phyloP scores from a whole-genome alignment of 768 basidiomycete species.

The Gautieria morchelliformis region DNA sequence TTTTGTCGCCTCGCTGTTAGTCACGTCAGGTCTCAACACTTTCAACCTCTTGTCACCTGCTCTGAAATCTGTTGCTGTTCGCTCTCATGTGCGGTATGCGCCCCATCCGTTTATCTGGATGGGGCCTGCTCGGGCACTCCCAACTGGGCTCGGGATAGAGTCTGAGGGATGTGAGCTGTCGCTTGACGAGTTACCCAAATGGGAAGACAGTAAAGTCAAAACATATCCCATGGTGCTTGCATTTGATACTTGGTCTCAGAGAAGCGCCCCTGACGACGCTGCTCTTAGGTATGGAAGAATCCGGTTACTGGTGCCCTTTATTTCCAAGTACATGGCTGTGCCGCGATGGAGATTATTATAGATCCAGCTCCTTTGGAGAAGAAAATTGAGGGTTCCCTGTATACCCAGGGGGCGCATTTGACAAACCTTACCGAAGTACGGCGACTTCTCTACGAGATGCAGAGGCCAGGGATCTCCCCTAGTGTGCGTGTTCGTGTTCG shows the following conservation, averaged over 20 bases:
- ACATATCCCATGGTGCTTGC: conserved; percentile 49
- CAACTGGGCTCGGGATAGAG: conserved; percentile 79
- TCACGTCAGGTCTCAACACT: conserved; percentile 66
- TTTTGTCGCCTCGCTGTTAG: conserved; percentile 10
- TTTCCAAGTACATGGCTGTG: conserved; percentile 87
- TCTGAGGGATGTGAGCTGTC: conserved; percentile 65
- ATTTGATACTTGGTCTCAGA: neutral
- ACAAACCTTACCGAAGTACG: conserved; percentile 66
- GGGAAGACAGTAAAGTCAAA: conserved; percentile 72
- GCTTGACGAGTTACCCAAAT: conserved; percentile 58
- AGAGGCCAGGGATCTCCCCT: conserved; percentile 82
- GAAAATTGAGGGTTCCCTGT: conserved; percentile 52
- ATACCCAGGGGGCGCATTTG: conserved; percentile 74
- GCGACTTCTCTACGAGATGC: conserved; percentile 72
- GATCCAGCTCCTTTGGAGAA: conserved; percentile 58
- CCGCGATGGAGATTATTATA: conserved; percentile 53
- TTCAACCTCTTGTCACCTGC: conserved; percentile 66
- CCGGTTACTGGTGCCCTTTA: conserved; percentile 74
- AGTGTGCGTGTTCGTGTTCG: conserved; percentile 36
- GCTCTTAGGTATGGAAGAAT: conserved; percentile 77
- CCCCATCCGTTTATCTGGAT: conserved; percentile 92
- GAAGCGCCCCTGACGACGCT: too few relatives aligned
- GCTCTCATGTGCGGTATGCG: conserved; percentile 65
- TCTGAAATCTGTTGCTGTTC: conserved; percentile 72
- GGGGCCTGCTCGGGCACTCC: conserved; percentile 59